Conservation (phyloP, 2,329 filamentous ascomycete genomes). For the Niveomyces coronatus region DNA sequence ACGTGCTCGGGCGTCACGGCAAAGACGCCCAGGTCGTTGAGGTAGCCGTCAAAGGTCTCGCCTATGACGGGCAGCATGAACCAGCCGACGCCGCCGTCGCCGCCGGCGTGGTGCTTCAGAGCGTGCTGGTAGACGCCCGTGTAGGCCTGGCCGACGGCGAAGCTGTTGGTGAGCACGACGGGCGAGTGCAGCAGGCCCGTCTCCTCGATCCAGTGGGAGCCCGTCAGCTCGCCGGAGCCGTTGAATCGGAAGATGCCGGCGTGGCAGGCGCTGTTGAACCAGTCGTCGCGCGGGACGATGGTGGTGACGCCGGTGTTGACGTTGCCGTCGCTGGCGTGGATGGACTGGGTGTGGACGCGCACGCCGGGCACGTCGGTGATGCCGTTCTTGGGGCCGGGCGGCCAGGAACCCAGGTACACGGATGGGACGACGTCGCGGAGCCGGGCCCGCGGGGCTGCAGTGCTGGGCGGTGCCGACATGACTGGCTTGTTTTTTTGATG, state of each 20-base stretch:
- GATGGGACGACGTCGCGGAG: slow-evolving; percentile 29
- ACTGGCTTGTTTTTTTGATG: background rate
- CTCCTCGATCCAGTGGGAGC: slow-evolving; percentile 47
- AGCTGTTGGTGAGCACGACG: slow-evolving; percentile 45
- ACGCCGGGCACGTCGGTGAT: slow-evolving; percentile 34
- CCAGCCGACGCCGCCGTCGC: slow-evolving; percentile 33
- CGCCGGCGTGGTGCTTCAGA: slow-evolving; percentile 33
- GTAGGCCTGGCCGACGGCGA: slow-evolving; percentile 43
- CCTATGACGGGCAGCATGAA: slow-evolving; percentile 47
- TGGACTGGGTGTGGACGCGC: slow-evolving; percentile 29
- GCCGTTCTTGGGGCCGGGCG: slow-evolving; percentile 30
- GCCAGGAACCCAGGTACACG: slow-evolving; percentile 27
- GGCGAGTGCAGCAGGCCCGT: slow-evolving; percentile 44
- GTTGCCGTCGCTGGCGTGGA: slow-evolving; percentile 18
- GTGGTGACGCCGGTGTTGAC: slow-evolving; percentile 35
- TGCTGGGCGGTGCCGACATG: background rate
- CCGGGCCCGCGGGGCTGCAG: slow-evolving; percentile 12
- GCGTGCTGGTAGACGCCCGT: slow-evolving; percentile 46
- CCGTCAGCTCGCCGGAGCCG: slow-evolving; percentile 48
- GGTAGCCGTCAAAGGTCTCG: slow-evolving; percentile 49
- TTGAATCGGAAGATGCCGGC: slow-evolving; percentile 44
- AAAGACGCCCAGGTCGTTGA: slow-evolving; percentile 47
- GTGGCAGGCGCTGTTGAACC: slow-evolving; percentile 31
- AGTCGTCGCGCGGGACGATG: slow-evolving; percentile 29
- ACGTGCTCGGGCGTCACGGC: slow-evolving; percentile 42